Evolutionary conservation across 2,329 filamentous ascomycete genomes (phyloP).

Genomic region (Triangularia verruculosa): DNA sequence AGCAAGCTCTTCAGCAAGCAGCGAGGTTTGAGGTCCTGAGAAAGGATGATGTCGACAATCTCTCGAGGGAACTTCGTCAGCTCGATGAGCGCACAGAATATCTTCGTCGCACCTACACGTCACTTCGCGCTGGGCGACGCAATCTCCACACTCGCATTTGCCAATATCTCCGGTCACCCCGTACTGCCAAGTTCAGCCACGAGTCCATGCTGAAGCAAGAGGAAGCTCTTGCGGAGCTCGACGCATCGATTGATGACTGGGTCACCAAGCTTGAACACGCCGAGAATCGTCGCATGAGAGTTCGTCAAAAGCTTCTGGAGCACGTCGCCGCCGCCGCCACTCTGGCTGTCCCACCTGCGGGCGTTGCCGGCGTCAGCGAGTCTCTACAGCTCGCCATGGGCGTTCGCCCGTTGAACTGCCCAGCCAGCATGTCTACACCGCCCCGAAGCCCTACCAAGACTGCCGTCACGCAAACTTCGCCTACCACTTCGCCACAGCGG

Average conservation of each 20-base stretch:
- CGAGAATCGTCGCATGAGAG: constrained; percentile 70
- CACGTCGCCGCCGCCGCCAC: constrained; percentile 72
- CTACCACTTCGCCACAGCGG: constrained; percentile 49
- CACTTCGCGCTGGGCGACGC: constrained; percentile 69
- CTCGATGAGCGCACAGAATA: constrained; percentile 79
- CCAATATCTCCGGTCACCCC: constrained; percentile 69
- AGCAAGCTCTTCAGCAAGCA: constrained; percentile 61
- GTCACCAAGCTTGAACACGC: constrained; percentile 75
- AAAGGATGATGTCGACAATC: constrained; percentile 59
- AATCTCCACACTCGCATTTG: constrained; percentile 76
- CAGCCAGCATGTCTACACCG: constrained; percentile 51
- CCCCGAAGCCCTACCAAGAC: constrained; percentile 57
- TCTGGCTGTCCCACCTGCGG: constrained; percentile 37
- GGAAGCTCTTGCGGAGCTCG: constrained; percentile 73
- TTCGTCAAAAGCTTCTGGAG: constrained; percentile 77
- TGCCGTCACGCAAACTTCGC: constrained; percentile 33
- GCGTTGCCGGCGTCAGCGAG: constrained; percentile 37
- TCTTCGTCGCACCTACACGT: constrained; percentile 71
- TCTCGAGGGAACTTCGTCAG: constrained; percentile 69
- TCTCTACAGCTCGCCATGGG: constrained; percentile 43
- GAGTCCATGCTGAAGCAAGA: constrained; percentile 77
- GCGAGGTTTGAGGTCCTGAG: constrained; percentile 63
- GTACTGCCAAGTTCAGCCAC: constrained; percentile 67
- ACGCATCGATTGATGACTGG: constrained; percentile 78
- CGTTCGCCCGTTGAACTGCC: constrained; percentile 34